These are phyloP conservation scores for Xanthoparmelia taractica DNA, from an alignment of 495 filamentous ascomycete species.

Conservation along the genomic window DNA sequence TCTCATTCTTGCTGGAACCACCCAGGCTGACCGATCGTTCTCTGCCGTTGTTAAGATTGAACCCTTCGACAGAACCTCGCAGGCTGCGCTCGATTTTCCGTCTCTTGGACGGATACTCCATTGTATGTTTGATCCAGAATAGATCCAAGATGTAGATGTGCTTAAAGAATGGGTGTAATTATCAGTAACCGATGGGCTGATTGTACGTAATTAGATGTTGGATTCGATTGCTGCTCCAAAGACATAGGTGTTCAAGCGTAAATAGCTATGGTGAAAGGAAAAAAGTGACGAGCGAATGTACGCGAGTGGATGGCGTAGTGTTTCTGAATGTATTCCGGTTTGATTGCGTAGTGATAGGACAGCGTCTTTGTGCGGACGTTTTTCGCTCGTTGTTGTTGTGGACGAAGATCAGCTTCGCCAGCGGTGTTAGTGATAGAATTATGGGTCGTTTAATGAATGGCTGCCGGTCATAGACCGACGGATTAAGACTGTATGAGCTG, in stretches of 20 bases:
- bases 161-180: constrained; percentile 9
- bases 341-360: constrained; percentile 8
- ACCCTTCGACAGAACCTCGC: constrained; percentile 1
- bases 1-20: constrained; percentile 12
- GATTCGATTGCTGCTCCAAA: constrained; percentile 7
- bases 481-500: constrained; percentile 17
- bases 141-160: not conserved
- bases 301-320: constrained; percentile 3
- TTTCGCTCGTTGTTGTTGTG: constrained; percentile 23
- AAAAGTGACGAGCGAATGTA: not conserved
- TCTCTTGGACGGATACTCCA: constrained; percentile 27
- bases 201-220: constrained; percentile 9
- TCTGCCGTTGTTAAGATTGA: constrained; percentile 12
- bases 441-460: constrained; percentile 19
- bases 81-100: constrained; percentile 19
- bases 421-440: constrained; percentile 13
- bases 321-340: constrained; percentile 14
- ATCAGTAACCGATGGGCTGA: constrained; percentile 11
- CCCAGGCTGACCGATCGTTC: constrained; percentile 12
- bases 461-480: constrained; percentile 25
- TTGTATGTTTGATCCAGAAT: constrained; percentile 11
- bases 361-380: constrained; percentile 26
- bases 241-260: constrained; percentile 6
- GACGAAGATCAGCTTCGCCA: constrained; percentile 25
- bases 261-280: constrained; percentile 1